phyloP scores from a whole-genome alignment of 23 red algal species.

The Cyanidium caldarium region DNA sequence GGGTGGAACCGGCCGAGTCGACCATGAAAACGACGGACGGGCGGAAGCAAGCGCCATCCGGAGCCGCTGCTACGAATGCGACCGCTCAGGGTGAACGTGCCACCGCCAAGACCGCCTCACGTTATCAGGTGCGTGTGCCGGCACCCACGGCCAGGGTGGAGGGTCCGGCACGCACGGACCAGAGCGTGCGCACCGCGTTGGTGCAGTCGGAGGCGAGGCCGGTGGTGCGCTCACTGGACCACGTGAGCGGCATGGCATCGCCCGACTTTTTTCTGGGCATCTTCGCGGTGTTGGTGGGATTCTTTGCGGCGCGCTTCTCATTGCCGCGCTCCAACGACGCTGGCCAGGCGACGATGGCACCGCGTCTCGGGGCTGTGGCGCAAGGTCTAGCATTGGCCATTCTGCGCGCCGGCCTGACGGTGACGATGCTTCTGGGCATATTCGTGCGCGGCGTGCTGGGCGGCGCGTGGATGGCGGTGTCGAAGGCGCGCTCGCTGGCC shows the following conservation, averaged over 20 bases:
- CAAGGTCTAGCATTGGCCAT: background rate
- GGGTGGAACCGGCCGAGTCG: background rate
- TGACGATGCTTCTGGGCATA: background rate
- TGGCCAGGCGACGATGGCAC: background rate
- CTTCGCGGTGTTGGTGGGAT: background rate
- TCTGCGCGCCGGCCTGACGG: background rate
- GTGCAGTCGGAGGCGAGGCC: no score
- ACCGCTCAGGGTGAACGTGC: no score
- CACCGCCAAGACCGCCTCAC: background rate
- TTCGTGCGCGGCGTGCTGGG: background rate
- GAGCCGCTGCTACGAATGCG: no score
- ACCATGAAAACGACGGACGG: no score
- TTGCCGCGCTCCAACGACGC: background rate
- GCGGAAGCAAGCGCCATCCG: no score
- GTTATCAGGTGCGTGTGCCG: background rate
- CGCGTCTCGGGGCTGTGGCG: background rate
- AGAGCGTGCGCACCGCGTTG: no score
- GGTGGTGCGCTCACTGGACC: background rate
- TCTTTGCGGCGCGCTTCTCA: background rate
- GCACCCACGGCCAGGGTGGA: background rate
- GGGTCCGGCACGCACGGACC: background rate
- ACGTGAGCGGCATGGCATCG: background rate
- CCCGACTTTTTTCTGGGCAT: constrained; percentile 1
- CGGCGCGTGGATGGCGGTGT: background rate
- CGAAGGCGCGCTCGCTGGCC: background rate